A percentile compares a stretch with the other conserved stretches of the same genome.
phyloP scores from a whole-genome alignment of 768 basidiomycete genomes.

The Hygrophoropsis aurantiaca region DNA sequence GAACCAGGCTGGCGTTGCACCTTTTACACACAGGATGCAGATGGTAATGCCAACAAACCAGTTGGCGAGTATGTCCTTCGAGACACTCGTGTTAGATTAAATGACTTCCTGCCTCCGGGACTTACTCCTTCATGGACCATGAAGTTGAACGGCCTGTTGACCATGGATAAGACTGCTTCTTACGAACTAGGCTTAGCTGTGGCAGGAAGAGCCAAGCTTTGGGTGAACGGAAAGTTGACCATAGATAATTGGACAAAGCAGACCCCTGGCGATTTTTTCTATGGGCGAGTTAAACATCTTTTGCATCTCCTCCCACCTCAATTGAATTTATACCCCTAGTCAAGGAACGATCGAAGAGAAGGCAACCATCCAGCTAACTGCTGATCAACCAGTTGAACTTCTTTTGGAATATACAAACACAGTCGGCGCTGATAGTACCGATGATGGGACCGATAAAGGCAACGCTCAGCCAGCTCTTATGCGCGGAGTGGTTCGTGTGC shows the following conservation, averaged over 20 bases:
- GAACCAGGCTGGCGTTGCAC: constrained; percentile 62
- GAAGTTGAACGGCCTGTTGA: constrained; percentile 53
- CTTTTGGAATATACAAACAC: constrained; percentile 70
- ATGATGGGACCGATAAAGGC: constrained; percentile 19
- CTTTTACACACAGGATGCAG: constrained; percentile 57
- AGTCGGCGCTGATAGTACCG: constrained; percentile 41
- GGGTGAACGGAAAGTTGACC: constrained; percentile 53
- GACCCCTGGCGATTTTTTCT: constrained; percentile 67
- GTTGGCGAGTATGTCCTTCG: constrained; percentile 48
- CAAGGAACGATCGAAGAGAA: constrained; percentile 70
- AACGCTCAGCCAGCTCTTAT: constrained; percentile 65
- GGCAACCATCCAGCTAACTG: constrained; percentile 44
- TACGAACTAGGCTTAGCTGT: constrained; percentile 67
- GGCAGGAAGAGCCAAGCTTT: constrained; percentile 64
- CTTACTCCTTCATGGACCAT: constrained; percentile 56
- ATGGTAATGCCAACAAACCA: constrained; percentile 44
- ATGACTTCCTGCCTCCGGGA: constrained; percentile 62
- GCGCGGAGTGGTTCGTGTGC: constrained; percentile 57
- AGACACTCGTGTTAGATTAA: constrained; percentile 65
- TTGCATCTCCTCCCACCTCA: background rate
- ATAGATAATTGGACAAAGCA: constrained; percentile 77
- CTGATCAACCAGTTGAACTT: constrained; percentile 48
- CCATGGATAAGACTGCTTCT: constrained; percentile 43
- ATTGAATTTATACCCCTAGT: constrained; percentile 21
- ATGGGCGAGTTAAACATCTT: constrained; percentile 49